Evolutionary conservation across 306 rosid species (phyloP).

Genomic region (Dalbergia cultrata): DNA sequence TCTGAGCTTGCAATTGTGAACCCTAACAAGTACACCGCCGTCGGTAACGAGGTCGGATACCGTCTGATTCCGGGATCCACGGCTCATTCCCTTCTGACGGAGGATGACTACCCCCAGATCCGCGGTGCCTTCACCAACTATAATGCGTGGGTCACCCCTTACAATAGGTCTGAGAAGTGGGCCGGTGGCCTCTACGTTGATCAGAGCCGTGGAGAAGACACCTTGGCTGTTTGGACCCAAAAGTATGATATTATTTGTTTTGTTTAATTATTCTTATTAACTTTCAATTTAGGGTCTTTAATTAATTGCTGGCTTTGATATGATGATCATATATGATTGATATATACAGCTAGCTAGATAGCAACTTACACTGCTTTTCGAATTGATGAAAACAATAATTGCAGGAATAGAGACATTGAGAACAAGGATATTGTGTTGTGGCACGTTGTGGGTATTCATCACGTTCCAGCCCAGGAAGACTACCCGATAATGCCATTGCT

Average conservation of each 20-base stretch:
- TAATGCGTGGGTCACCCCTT: constrained; percentile 69
- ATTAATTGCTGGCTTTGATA: no score
- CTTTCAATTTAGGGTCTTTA: no score
- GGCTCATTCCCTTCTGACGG: constrained; percentile 48
- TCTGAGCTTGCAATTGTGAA: constrained; percentile 59
- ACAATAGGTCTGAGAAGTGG: constrained; percentile 70
- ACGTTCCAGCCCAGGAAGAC: constrained; percentile 72
- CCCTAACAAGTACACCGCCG: constrained; percentile 57
- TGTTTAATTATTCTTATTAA: no score
- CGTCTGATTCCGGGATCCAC: constrained; percentile 57
- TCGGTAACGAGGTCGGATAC: constrained; percentile 64
- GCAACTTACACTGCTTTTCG: no score
- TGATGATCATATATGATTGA: no score
- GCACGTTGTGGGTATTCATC: constrained; percentile 76
- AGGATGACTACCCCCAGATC: constrained; percentile 66
- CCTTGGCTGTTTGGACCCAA: constrained; percentile 62
- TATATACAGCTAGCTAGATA: no score
- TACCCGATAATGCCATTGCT: constrained; percentile 74
- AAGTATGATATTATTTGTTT: constrained; percentile 2
- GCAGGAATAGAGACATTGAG: constrained; percentile 55
- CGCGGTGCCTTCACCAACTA: constrained; percentile 65
- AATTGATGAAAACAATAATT: not conserved
- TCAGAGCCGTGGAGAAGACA: constrained; percentile 68
- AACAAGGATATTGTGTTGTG: constrained; percentile 64
- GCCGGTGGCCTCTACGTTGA: constrained; percentile 61